phyloP scores from a whole-genome alignment of 176 grass and related monocot genomes.

The Themeda triandra region DNA sequence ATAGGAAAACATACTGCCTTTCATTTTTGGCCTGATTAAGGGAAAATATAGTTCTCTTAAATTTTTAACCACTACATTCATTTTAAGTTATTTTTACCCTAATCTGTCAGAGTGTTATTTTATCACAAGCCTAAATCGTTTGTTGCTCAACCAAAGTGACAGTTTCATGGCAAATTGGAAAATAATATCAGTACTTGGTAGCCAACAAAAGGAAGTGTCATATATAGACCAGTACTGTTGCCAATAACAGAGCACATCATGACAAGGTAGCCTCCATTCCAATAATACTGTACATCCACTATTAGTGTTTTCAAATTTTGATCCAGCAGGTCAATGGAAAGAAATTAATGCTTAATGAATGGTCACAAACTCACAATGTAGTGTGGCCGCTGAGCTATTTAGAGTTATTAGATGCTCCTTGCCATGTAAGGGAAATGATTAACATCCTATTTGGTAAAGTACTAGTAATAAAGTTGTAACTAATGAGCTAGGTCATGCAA shows the following conservation, averaged over 20 bases:
- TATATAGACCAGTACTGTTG: background rate
- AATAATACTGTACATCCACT: background rate
- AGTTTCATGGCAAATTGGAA: background rate
- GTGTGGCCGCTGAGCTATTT: background rate
- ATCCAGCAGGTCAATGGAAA: background rate
- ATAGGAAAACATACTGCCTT: background rate
- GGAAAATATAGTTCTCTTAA: background rate
- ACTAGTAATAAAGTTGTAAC: background rate
- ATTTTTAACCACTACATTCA: background rate
- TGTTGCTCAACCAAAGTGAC: background rate
- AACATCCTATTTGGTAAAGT: background rate
- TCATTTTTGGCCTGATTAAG: background rate
- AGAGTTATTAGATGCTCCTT: background rate
- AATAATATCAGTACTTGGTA: background rate
- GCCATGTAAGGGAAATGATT: constrained; percentile 6
- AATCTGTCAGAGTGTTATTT: background rate
- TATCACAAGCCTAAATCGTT: background rate
- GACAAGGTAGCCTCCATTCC: background rate
- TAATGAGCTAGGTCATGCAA: background rate
- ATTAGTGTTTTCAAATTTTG: background rate
- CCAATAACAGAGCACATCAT: background rate
- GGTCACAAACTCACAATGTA: background rate
- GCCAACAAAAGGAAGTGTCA: background rate
- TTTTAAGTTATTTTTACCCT: background rate
- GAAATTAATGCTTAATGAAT: background rate